These are phyloP conservation scores for Silene coronaria DNA, from an alignment of 179 eudicot genomes.

Conservation along the genomic window DNA sequence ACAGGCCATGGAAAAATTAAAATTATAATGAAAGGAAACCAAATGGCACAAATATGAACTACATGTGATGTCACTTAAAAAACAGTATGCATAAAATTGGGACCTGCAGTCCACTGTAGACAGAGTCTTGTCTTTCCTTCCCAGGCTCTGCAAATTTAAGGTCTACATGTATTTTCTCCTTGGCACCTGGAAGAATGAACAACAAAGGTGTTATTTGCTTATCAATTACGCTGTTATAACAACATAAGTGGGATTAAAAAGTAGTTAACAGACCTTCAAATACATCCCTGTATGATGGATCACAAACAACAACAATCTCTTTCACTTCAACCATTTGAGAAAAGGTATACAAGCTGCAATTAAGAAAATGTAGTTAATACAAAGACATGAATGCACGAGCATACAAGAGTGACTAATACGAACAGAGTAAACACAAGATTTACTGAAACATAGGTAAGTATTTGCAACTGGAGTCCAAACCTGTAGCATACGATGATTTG, in stretches of 20 bases:
- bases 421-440: not conserved
- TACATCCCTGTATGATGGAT: constrained; percentile 84
- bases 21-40: not conserved
- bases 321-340: constrained; percentile 76
- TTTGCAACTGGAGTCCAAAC: not conserved
- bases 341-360: constrained; percentile 80
- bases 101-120: constrained; percentile 76
- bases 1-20: not conserved
- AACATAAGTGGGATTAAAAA: not conserved
- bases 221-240: constrained; percentile 2
- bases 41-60: not conserved
- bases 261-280: constrained; percentile 62
- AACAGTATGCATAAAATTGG: constrained; percentile 4
- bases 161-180: constrained; percentile 51
- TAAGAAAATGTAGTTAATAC: constrained; percentile 12
- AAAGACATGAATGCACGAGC: constrained; percentile 8
- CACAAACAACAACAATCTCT: constrained; percentile 96
- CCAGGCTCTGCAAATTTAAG: constrained; percentile 90
- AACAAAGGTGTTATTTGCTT: constrained; percentile 8
- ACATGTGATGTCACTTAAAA: not conserved
- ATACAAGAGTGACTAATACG: not conserved
- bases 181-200: constrained; percentile 44
- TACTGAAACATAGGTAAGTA: not conserved
- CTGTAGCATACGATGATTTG: not conserved
- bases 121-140: constrained; percentile 97